A percentile compares a stretch with the other conserved stretches of the same genome.
These are phyloP conservation scores for Colletotrichum limetticola DNA, from an alignment of 2,329 filamentous ascomycete species.

Conservation along the genomic window DNA sequence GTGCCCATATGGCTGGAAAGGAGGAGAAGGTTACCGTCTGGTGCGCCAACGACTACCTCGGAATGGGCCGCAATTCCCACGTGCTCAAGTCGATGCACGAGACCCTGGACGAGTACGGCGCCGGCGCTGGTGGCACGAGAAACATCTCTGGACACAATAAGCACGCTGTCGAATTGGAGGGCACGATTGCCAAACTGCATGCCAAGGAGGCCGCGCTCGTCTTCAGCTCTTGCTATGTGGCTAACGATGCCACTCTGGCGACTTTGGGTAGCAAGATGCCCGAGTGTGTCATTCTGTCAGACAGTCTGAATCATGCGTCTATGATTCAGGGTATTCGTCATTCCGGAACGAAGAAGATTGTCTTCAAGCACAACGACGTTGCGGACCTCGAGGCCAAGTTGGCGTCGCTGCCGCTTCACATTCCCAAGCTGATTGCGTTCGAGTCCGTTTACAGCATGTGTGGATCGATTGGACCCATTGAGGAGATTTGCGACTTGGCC, in stretches of 20 bases:
- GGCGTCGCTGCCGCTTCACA: conserved; percentile 82
- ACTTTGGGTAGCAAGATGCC: conserved; percentile 97
- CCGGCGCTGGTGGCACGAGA: conserved; percentile 92
- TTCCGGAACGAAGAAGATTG: conserved; percentile 95
- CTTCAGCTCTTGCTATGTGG: conserved; percentile 98
- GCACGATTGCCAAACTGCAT: conserved; percentile 85
- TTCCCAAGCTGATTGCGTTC: conserved; percentile 98
- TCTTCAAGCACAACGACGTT: conserved; percentile 99
- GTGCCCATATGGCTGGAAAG: conserved; percentile 86
- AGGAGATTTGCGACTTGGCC: conserved; percentile 93
- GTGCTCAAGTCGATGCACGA: conserved; percentile 94
- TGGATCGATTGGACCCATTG: conserved; percentile 94
- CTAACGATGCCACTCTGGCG: conserved; percentile 95
- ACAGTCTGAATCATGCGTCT: conserved; percentile 96
- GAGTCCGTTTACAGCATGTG: conserved; percentile 99
- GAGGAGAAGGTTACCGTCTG: conserved; percentile 94
- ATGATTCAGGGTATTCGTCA: conserved; percentile 99
- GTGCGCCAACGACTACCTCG: conserved; percentile 99
- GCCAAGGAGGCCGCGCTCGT: conserved; percentile 92
- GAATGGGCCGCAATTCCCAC: conserved; percentile 91
- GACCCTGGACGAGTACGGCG: conserved; percentile 93
- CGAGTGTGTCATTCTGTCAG: conserved; percentile 96
- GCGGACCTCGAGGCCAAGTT: conserved; percentile 92
- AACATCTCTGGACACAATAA: conserved; percentile 99
- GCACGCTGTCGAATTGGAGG: conserved; percentile 88